These are phyloP conservation scores for Pichia sp. DNA, from an alignment of 1,139 yeast species.

Conservation along the genomic window DNA sequence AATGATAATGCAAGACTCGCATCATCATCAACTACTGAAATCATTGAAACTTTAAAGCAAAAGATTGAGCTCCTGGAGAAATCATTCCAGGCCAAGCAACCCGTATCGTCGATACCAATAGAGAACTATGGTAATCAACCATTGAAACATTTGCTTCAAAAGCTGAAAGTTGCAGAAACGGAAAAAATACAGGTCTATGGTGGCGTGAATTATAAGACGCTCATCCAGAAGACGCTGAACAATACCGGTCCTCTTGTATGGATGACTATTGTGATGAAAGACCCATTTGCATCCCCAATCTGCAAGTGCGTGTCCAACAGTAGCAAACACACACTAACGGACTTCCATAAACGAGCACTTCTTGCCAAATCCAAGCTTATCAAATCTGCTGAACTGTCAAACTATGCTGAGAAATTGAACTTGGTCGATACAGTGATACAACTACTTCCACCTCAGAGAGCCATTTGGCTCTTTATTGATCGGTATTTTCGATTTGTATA, in stretches of 20 bases:
- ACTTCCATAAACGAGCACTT: neutral
- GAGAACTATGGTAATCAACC: too few species aligned
- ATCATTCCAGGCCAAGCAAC: too few species aligned
- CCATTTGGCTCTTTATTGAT: slow-evolving; percentile 39
- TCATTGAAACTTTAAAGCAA: too few species aligned
- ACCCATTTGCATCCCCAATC: slow-evolving; percentile 35
- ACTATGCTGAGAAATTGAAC: neutral
- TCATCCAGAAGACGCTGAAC: slow-evolving; percentile 24
- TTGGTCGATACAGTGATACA: neutral
- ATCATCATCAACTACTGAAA: too few species aligned
- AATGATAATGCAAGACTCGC: too few species aligned
- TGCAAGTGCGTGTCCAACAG: slow-evolving; percentile 15
- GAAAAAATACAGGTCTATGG: neutral
- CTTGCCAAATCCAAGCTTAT: neutral
- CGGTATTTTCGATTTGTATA: slow-evolving; percentile 40
- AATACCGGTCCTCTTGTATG: slow-evolving; percentile 46
- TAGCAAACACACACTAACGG: neutral
- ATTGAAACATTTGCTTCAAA: neutral
- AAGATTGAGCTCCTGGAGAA: too few species aligned
- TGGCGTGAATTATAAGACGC: neutral
- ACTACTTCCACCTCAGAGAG: slow-evolving; percentile 32
- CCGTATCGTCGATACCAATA: too few species aligned
- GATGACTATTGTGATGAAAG: slow-evolving; percentile 40
- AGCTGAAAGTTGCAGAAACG: neutral
- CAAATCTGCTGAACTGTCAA: neutral